These are phyloP conservation scores for Populus hybrid DNA, from an alignment of 441 rosid genomes.

Conservation along the genomic window DNA sequence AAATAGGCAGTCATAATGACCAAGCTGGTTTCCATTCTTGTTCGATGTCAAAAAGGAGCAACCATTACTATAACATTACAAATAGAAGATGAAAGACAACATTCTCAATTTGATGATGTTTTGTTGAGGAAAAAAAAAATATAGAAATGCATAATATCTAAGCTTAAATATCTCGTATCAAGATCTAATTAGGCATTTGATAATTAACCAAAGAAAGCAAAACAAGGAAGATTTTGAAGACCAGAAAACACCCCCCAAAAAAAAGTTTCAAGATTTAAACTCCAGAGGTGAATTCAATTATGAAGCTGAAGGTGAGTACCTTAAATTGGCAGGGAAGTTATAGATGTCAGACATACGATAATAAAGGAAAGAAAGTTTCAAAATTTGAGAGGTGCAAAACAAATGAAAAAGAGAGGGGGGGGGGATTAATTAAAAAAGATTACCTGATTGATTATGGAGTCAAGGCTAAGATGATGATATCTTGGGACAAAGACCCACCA, in stretches of 20 bases:
- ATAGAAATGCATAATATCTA: slow-evolving; percentile 5
- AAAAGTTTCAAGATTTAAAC: slow-evolving; percentile 9
- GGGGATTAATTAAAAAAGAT: slow-evolving; percentile 39
- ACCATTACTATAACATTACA: not conserved
- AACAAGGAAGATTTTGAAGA: not conserved
- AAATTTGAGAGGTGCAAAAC: slow-evolving; percentile 15
- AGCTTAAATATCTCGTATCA: slow-evolving; percentile 21
- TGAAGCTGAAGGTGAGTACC: slow-evolving; percentile 11
- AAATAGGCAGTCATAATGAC: not conserved
- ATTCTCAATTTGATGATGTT: slow-evolving; percentile 25
- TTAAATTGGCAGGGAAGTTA: slow-evolving; percentile 23
- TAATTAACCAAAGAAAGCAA: not conserved
- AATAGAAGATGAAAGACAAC: not conserved
- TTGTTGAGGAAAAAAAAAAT: slow-evolving; percentile 13
- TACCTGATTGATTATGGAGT: slow-evolving; percentile 70
- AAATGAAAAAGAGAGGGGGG: not conserved
- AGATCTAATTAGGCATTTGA: slow-evolving; percentile 25
- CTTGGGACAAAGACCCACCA: slow-evolving; percentile 40
- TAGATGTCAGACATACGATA: slow-evolving; percentile 17
- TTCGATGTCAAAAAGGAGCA: slow-evolving; percentile 6
- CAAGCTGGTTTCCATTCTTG: slow-evolving; percentile 8
- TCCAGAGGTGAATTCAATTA: not conserved
- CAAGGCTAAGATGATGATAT: slow-evolving; percentile 29
- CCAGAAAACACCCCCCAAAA: not conserved
- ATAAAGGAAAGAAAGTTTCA: not conserved